phyloP scores from a whole-genome alignment of 2,329 filamentous ascomycete genomes.

The Thielaviopsis euricoi region DNA sequence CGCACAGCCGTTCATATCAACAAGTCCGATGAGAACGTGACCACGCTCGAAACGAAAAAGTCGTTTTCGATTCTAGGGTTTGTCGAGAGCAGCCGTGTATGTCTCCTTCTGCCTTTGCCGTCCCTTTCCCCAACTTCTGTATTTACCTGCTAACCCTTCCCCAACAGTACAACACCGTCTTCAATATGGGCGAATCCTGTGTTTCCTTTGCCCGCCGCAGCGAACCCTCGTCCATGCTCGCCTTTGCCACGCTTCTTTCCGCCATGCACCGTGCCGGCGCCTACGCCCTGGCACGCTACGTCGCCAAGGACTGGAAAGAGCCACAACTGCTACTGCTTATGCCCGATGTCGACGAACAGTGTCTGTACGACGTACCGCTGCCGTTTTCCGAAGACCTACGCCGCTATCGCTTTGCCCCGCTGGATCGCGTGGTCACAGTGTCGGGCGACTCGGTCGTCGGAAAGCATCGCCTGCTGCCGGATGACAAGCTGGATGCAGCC shows the following conservation, averaged over 20 bases:
- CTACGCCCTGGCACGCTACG: conserved; percentile 73
- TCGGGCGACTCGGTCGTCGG: conserved; percentile 56
- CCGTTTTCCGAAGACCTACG: conserved; percentile 89
- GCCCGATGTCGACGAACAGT: conserved; percentile 67
- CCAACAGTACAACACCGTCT: conserved; percentile 58
- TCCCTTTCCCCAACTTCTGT: conserved; percentile 3
- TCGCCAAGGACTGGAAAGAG: conserved; percentile 66
- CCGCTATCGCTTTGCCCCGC: conserved; percentile 75
- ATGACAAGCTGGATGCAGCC: conserved; percentile 52
- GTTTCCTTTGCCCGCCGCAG: conserved; percentile 61
- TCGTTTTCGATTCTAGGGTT: conserved; percentile 78
- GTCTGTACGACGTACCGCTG: conserved; percentile 73
- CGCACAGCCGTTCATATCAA: conserved; percentile 81
- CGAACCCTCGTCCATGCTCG: conserved; percentile 69
- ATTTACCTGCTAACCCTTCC: neutral
- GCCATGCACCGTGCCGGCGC: conserved; percentile 71
- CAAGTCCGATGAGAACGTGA: conserved; percentile 72
- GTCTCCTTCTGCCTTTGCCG: neutral
- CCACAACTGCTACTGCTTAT: conserved; percentile 64
- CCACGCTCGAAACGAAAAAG: conserved; percentile 64
- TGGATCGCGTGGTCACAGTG: conserved; percentile 78
- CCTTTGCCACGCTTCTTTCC: conserved; percentile 77
- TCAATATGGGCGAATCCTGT: conserved; percentile 68
- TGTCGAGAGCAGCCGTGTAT: conserved; percentile 33
- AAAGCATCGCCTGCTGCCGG: conserved; percentile 72